Evolutionary conservation across 140 eudicot genomes (phyloP), one percentile per base, ranked within the genome.

Genomic region (Bidens hawaiensis): DNA sequence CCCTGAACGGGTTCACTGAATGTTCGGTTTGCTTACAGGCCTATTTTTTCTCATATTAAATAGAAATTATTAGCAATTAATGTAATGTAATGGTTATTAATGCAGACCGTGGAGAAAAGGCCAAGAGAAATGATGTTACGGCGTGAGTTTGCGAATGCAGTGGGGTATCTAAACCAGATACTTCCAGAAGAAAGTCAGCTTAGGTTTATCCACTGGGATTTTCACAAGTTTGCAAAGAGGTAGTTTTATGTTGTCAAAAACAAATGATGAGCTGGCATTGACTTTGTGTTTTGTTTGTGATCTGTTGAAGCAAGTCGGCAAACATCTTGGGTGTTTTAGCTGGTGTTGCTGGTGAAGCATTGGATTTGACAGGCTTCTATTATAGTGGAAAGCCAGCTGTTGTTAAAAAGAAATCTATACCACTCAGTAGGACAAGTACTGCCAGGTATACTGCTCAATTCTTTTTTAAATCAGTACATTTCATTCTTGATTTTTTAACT

Each of bases 141-240:
- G 70, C 93, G 96, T 62, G 99, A 93, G 68, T 93, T 93, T 73
- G 81, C 95, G 0, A 76, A 75, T 78, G 99, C 99, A 16, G 99
- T 93, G 76, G 96, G 96, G 64, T 93, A 88, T 77, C 78, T 93
- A 38, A 93, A 93, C 75, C 94, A 93, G 73, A 93, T 85, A 59
- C 83, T 93, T 61, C 63, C 94, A 19, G 87, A 88, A 75, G 99
- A 85, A 79, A 85, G 81, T 57, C 87, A 80, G 67, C 82, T 91
- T 28, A 76, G 85, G 54, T 91, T 91, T 77, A 88, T 91, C 27
- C 99, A 91, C 64, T 91, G 99, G 99, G 99, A 91, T 82, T 91
- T 91, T 46, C 94, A 91, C 84, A 91, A 91, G 81, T 91, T 91
- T 67, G 95, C 99, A 2, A 91, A 91, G 79, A 84, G 95, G 98